Conservation (phyloP, 129 eudicot species). For the Saposhnikovia divaricata region DNA sequence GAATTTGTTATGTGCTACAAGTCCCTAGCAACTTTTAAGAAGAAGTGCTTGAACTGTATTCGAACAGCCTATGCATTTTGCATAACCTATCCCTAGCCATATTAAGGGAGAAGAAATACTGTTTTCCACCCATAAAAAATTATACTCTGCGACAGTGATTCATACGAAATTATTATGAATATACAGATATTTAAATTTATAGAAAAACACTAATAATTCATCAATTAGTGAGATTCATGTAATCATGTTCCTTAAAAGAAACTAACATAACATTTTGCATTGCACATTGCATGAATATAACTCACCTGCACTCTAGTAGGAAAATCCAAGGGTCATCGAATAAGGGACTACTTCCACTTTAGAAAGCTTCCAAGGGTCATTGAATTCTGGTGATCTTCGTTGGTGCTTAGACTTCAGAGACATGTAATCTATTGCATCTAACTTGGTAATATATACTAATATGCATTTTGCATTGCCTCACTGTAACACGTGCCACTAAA, state of each 20-base stretch:
- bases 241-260: not conserved
- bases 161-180: not conserved
- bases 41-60: not conserved
- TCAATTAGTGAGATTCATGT: not conserved
- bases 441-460: too few species aligned
- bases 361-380: conserved; percentile 26
- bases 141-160: not conserved
- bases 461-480: too few species aligned
- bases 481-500: too few species aligned
- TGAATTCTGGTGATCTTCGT: conserved; percentile 72
- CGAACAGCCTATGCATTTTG: not conserved
- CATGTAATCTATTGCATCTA: too few species aligned
- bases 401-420: conserved; percentile 99
- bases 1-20: not conserved
- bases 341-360: conserved; percentile 74
- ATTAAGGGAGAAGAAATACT: not conserved
- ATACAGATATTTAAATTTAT: not conserved
- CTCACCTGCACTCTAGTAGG: conserved; percentile 94
- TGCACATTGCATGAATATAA: conserved; percentile 5
- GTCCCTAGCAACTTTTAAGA: not conserved
- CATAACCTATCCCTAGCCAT: not conserved
- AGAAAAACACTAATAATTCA: not conserved
- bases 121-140: not conserved
- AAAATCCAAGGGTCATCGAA: conserved; percentile 83
- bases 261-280: not conserved